Evolutionary conservation across 345 rosid species (phyloP), one percentile per base, ranked within the genome.

Genomic region (Conringia planisiliqua): DNA sequence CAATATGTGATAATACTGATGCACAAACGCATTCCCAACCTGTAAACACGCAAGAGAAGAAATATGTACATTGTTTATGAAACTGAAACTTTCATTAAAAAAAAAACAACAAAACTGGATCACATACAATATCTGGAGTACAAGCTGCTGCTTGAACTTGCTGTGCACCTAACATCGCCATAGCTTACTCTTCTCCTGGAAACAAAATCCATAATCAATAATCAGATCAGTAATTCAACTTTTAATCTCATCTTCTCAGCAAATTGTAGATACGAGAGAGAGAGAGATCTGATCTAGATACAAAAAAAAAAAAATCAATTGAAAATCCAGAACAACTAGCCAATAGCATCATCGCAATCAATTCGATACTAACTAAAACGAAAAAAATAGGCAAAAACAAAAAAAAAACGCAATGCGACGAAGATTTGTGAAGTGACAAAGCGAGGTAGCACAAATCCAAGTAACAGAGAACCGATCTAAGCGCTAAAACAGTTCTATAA

Each of bases 1-100:
- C 82, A 90, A 65, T 51, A 96, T 90, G 56, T 75, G 88, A 87
- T 92, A 96, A 79, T 96, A 96, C 62, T 92, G 99, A 71, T 88
- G 97, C 62, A 90, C 99, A 81, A 96, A 96, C 2, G 98, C 97
- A 82, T 89, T 89, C 20, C 94, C 96, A 43, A 96, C 96, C 99
- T 95, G 76, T 77, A 46, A 38, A 68, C 6, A 46, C 50, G 22
- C n/a, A 44, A 9, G 7, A 33, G 26, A 62, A 54, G 6, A 4
- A 50, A 42, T 73, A 68, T 57, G 72, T 64, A 65, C 40, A 14
- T 51, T 9, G n/a, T 50, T 3, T 11, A 40, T 0, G 18, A 57
- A 68, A 30, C 29, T 29, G n/a, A 24, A 51, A 46, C 2, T 1
- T 44, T 57, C 29, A 9, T 16, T 29, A 52, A 63, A 61, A 24